Base-by-base conservation (phyloP, 495 filamentous ascomycete species). In the Acidiella bohemica region DNA sequence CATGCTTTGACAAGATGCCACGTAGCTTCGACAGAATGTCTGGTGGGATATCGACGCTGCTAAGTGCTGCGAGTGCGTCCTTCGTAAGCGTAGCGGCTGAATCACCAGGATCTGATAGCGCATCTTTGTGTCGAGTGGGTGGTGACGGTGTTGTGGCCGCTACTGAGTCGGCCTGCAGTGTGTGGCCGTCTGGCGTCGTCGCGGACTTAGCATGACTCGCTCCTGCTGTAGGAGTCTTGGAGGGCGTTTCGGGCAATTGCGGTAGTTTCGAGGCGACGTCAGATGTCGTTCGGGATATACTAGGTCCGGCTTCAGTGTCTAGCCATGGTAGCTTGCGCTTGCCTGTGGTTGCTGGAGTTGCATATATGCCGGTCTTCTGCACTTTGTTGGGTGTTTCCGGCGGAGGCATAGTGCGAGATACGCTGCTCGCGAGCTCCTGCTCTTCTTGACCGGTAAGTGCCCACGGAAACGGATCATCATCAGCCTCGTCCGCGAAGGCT, bases 1-100 rank as follows among this genome's bases (percentile, higher is more conserved):
- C 71, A 46, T 80, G 67, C 26, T 56, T 64, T 24, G 73, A 67
- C 13, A 84, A 59, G 3, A 72, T 49, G 20, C 31, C 35, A 8
- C 39, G 49, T 1, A 55, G 13, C 10, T 33, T 37, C 18, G 24
- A 12, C n/a, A 14, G 22, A 12, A 30, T 43, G 4, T 42, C 44
- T 12, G 27, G 32, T 11, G 44, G 40, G 5, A 54, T 16, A 16
- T 4, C 29, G 9, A 27, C 30, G 23, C 30, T 11, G 23, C 27
- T 12, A 9, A 50, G 36, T 8, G 23, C 22, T 9, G 47, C 23
- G 12, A 50, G 25, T 11, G 41, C 36, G 23, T 45, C 41, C 14
- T 10, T 28, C 1, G 47, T 50, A 3, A 50, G 33, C 10, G 47
- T 39, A 27, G 36, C 41, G 2, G 29, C 31, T 1, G 36, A 41